Evolutionary conservation across 2,329 filamentous ascomycete species (phyloP), one percentile per base, ranked within the genome.

Genomic region (Calonectria montana): DNA sequence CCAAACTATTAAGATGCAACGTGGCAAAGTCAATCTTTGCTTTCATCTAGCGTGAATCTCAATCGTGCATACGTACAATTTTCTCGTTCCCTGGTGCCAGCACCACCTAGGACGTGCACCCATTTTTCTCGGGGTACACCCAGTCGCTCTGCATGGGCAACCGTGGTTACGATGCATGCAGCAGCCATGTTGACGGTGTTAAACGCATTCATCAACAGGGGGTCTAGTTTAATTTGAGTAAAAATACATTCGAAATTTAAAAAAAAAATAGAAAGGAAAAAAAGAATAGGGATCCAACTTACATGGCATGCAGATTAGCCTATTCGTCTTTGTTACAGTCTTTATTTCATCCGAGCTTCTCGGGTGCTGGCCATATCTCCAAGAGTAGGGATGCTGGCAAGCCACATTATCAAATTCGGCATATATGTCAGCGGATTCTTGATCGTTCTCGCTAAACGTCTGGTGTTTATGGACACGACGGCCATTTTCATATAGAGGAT

Each of bases 301-400:
- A 92, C 91, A 94, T 16, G 92, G 92, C 61, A 87, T 89, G 78
- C 91, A 93, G 66, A 94, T 93, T 88, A 93, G 91, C 21, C 92
- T 84, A 75, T 93, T 94, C 74, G 84, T 88, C 77, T 85, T 85
- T 0, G 86, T 85, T 2, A 91, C 83, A 0, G 84, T 88, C 2
- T 85, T 86, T 74, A 94, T 93, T 0, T 80, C 81, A 23, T 88
- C 80, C n/a, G 85, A 83, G 0, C 84, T 86, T 47, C 87, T 84
- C 0, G 84, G 81, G 0, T 79, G 74, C 62, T 84, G 83, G 0
- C 88, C 88, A 76, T 88, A 87, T 67, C 85, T 89, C 92, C 92
- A 94, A 0, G 91, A 87, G 72, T 86, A 85, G 1, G 84, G 83
- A 61, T 91, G 88, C 5, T 81, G 77, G 62, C 86, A 85, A 1